Evolutionary conservation across 2,329 filamentous ascomycete species (phyloP), one percentile per base, ranked within the genome.

Genomic region (Colletotrichum sp.): DNA sequence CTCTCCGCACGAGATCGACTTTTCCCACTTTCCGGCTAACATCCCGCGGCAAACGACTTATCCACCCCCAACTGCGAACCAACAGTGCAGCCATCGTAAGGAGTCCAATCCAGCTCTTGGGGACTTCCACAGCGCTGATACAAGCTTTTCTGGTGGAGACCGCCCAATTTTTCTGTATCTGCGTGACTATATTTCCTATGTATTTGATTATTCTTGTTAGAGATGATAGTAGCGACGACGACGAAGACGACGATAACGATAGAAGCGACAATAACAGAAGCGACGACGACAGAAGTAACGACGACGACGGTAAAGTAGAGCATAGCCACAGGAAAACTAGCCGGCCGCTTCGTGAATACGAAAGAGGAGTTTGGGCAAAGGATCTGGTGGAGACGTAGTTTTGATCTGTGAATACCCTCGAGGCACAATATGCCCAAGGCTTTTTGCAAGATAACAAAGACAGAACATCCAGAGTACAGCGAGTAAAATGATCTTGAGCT

Each of bases 401-500:
- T 52, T 52, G n/a, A 52, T 21, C 43, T 52, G 43, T 5, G n/a
- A 21, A 52, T 52, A 13, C 43, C 43, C n/a, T 52, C 43, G n/a
- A 52, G 43, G n/a, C 43, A 24, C 43, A 52, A 24, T 52, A 52
- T 52, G 43, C 43, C n/a, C 10, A 52, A 52, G 43, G 43, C 43
- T 52, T 21, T 52, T 21, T 13, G 10, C 6, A 21, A 52, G 43
- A 52, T 24, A 52, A 52, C 10, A 52, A 8, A 2, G 43, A 52
- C 10, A 48, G 12, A 48, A 12, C 18, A 21, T 48, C 43, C 43
- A n/a, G 18, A 48, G 1, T 48, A 48, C 18, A 1, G 1, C 38
- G 10, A 2, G 2, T 1, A 4, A 21, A 21, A 1, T 48, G 18
- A 48, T 21, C 0, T 6, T n/a, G 43, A 21, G 6, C n/a, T 21